Evolutionary conservation across 805 yeast species (phyloP).

Genomic region (Lachancea lanzarotensis): DNA sequence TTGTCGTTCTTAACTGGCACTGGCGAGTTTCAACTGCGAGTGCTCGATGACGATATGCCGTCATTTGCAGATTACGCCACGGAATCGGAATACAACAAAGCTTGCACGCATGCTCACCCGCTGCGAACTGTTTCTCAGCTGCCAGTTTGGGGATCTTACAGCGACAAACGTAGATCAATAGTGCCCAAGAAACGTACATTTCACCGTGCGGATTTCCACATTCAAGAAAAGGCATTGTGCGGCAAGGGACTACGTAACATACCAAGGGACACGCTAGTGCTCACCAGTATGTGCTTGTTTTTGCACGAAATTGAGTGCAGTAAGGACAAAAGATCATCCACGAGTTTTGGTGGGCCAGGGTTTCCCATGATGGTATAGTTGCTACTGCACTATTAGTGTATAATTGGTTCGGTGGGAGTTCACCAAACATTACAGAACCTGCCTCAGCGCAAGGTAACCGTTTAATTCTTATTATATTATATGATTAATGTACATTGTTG

Average conservation of each 20-base stretch:
- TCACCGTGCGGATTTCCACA: constrained; percentile 20
- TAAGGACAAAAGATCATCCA: constrained; percentile 21
- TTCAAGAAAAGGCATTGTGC: constrained; percentile 15
- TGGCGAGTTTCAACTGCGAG: constrained; percentile 30
- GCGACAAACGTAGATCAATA: constrained; percentile 21
- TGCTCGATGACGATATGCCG: constrained; percentile 32
- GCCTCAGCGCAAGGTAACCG: no score
- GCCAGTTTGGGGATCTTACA: constrained; percentile 29
- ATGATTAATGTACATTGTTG: constrained; percentile 4
- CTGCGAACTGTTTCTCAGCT: constrained; percentile 18
- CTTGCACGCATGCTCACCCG: constrained; percentile 6
- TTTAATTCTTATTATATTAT: background rate
- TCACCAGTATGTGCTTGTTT: constrained; percentile 31
- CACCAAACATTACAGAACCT: background rate
- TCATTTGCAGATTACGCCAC: constrained; percentile 24
- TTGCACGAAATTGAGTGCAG: constrained; percentile 30
- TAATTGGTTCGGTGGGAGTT: no score
- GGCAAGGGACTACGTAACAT: constrained; percentile 11
- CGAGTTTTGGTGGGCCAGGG: background rate
- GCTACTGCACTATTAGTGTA: no score
- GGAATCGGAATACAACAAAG: constrained; percentile 13
- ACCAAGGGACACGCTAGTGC: constrained; percentile 25
- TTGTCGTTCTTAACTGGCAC: constrained; percentile 33
- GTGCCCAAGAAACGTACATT: constrained; percentile 26
- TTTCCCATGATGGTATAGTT: background rate